phyloP scores from a whole-genome alignment of 2,329 filamentous ascomycete species.

The Calonectria pauciramosa region DNA sequence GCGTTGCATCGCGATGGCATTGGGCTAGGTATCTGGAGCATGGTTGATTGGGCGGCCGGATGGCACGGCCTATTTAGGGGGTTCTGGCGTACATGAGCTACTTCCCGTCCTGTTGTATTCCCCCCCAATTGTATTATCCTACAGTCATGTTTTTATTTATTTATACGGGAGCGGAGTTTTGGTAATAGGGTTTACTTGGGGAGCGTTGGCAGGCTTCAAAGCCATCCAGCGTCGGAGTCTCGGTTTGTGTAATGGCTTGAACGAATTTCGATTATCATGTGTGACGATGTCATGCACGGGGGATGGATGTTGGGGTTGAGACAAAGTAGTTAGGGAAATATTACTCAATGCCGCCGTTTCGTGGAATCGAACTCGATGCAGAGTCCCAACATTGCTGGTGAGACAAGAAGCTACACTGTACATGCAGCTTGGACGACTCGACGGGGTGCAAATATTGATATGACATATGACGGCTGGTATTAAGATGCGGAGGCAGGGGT shows the following conservation, averaged over 20 bases:
- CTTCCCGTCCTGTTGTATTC: conserved; percentile 16
- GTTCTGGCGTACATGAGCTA: conserved; percentile 25
- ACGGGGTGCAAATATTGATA: background rate
- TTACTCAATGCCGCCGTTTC: conserved; percentile 12
- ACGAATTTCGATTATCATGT: conserved; percentile 21
- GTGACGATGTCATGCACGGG: conserved; percentile 30
- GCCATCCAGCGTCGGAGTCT: conserved; percentile 9
- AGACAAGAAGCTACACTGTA: background rate
- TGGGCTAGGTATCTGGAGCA: conserved; percentile 31
- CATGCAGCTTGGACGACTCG: background rate
- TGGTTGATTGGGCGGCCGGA: conserved; percentile 30
- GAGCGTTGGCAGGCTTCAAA: background rate
- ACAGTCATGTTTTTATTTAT: conserved; percentile 21
- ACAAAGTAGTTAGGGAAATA: conserved; percentile 17
- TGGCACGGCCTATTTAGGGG: conserved; percentile 21
- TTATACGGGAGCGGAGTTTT: conserved; percentile 36
- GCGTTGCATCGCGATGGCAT: conserved; percentile 36
- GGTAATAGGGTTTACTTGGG: background rate
- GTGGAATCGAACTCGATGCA: conserved; percentile 14
- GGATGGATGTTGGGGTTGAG: conserved; percentile 1
- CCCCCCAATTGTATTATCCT: conserved; percentile 33
- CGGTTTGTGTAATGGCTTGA: background rate
- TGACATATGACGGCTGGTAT: conserved; percentile 1
- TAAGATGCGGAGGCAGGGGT: conserved; percentile 6
- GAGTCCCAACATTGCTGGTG: background rate